Percentiles rank a stretch among this genome's conserved stretches.
Conservation (phyloP, 2,329 filamentous ascomycete genomes). For the Fusarium albosuccineum region DNA sequence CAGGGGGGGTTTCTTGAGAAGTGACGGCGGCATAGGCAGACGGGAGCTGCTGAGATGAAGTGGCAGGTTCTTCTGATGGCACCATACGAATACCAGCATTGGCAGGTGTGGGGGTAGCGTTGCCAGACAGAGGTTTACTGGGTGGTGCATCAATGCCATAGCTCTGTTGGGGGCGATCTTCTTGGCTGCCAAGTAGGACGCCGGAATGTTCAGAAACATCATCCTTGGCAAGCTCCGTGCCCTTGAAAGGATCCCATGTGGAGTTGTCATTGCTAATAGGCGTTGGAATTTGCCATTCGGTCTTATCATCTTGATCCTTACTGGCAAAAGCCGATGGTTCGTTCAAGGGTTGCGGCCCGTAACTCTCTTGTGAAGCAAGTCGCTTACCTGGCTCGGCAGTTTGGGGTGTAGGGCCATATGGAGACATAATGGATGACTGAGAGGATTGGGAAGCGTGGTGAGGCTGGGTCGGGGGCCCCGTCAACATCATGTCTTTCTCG, state of each 20-base stretch:
- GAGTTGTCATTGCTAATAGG: conserved; percentile 33
- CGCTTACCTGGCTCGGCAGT: conserved; percentile 41
- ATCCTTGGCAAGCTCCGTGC: conserved; percentile 26
- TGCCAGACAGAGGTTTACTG: conserved; percentile 25
- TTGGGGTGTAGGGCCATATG: conserved; percentile 37
- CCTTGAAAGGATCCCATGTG: conserved; percentile 43
- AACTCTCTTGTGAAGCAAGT: conserved; percentile 36
- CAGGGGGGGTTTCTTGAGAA: conserved; percentile 1
- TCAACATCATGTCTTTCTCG: conserved; percentile 36
- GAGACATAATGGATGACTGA: conserved; percentile 38
- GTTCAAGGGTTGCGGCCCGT: conserved; percentile 22
- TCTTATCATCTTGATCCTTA: conserved; percentile 35
- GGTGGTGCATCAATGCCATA: conserved; percentile 13
- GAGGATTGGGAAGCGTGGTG: conserved; percentile 41
- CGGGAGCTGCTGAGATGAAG: conserved; percentile 19
- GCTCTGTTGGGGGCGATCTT: conserved; percentile 11
- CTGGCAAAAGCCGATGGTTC: conserved; percentile 21
- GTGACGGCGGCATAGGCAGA: conserved; percentile 13
- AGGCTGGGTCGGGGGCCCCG: conserved; percentile 35
- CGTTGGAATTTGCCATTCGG: conserved; percentile 41
- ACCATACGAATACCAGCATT: conserved; percentile 41
- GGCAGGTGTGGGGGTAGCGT: conserved; percentile 27
- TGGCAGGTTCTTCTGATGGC: conserved; percentile 29
- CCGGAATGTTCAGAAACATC: conserved; percentile 27
- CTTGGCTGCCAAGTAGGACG: conserved; percentile 13